Evolutionary conservation across 1,139 yeast species (phyloP).

Genomic region (Nakaseomyces sp.): DNA sequence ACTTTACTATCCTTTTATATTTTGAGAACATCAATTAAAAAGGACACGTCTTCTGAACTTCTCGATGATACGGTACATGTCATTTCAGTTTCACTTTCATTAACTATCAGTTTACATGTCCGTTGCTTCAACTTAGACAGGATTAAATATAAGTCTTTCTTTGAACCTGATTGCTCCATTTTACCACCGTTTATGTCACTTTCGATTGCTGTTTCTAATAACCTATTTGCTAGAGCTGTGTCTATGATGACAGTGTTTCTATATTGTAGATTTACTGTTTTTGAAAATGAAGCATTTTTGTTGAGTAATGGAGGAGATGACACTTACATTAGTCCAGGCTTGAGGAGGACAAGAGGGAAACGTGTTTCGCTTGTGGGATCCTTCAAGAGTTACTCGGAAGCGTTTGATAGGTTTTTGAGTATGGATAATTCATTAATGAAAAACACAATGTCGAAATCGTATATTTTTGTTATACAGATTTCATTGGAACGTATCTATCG

Average conservation of each 20-base stretch:
- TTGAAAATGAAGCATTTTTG: slow-evolving; percentile 8
- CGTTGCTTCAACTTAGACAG: slow-evolving; percentile 9
- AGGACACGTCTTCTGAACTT: slow-evolving; percentile 6
- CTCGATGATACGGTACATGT: slow-evolving; percentile 10
- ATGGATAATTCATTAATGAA: slow-evolving; percentile 6
- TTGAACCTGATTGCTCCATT: neutral
- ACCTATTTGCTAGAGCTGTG: slow-evolving; percentile 11
- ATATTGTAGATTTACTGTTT: slow-evolving; percentile 11
- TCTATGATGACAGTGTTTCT: slow-evolving; percentile 9
- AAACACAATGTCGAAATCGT: slow-evolving; percentile 7
- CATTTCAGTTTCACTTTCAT: slow-evolving; percentile 9
- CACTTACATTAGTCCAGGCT: slow-evolving; percentile 8
- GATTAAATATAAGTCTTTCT: slow-evolving; percentile 5
- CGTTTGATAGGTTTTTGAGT: slow-evolving; percentile 8
- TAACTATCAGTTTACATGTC: slow-evolving; percentile 8
- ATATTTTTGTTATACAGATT: slow-evolving; percentile 7
- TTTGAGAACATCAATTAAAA: slow-evolving; percentile 9
- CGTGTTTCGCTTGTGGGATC: slow-evolving; percentile 8
- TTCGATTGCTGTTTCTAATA: slow-evolving; percentile 8
- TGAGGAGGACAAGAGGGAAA: slow-evolving; percentile 6
- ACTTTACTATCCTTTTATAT: slow-evolving; percentile 12
- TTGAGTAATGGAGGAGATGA: neutral
- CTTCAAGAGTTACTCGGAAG: slow-evolving; percentile 7
- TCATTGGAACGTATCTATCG: slow-evolving; percentile 11
- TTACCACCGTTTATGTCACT: slow-evolving; percentile 11